These are phyloP conservation scores for Phytophthora fragariaefolia DNA, from an alignment of 352 stramenopile genomes.

Conservation along the genomic window DNA sequence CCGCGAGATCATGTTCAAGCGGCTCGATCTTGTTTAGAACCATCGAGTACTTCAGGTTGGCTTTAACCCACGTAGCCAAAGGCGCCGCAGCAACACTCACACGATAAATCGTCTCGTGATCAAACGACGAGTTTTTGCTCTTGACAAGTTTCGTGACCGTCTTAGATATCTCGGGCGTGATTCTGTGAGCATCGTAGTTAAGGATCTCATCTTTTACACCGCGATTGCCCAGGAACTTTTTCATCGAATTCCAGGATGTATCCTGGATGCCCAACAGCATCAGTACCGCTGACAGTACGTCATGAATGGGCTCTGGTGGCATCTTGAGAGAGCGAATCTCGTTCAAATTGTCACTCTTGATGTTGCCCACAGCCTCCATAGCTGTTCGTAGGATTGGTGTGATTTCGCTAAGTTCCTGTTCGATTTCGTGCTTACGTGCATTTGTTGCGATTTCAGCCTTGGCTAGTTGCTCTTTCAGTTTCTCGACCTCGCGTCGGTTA, in stretches of 20 bases:
- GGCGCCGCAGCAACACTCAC: constrained; percentile 94
- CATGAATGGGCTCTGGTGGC: constrained; percentile 94
- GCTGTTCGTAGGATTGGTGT: constrained; percentile 92
- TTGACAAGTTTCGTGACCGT: constrained; percentile 94
- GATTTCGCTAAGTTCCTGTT: constrained; percentile 93
- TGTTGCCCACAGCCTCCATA: constrained; percentile 93
- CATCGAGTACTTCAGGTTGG: constrained; percentile 95
- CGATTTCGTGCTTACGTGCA: constrained; percentile 92
- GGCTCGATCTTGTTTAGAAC: constrained; percentile 97
- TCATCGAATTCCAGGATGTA: constrained; percentile 97
- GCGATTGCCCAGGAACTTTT: constrained; percentile 95
- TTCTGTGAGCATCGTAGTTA: constrained; percentile 94
- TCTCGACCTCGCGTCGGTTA: constrained; percentile 91
- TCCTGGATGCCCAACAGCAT: constrained; percentile 96
- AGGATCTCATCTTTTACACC: constrained; percentile 97
- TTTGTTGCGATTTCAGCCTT: constrained; percentile 91
- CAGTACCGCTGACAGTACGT: constrained; percentile 94
- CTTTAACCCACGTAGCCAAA: constrained; percentile 95
- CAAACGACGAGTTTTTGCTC: constrained; percentile 93
- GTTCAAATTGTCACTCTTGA: constrained; percentile 96
- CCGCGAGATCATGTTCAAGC: constrained; percentile 89
- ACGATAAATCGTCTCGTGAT: constrained; percentile 94
- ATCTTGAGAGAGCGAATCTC: constrained; percentile 96
- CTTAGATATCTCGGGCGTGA: constrained; percentile 91
- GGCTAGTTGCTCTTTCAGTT: constrained; percentile 91